phyloP scores from a whole-genome alignment of 495 filamentous ascomycete genomes.

The Podospora fimiseda region DNA sequence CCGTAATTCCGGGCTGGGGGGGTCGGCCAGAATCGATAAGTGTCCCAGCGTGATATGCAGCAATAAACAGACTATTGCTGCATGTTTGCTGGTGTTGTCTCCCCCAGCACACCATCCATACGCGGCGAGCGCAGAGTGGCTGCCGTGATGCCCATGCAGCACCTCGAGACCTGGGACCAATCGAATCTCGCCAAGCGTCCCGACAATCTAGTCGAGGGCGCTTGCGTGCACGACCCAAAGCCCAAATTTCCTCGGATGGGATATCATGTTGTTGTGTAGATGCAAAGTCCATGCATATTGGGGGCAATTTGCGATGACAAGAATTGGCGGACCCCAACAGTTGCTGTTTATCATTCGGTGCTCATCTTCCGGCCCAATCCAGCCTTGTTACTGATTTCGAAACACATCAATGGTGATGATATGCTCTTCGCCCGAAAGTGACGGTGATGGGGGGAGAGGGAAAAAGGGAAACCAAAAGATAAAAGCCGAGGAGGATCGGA shows the following conservation, averaged over 20 bases:
- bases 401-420: no score
- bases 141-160: background rate
- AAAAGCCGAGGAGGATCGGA: background rate
- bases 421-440: no score
- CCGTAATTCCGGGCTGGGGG: background rate
- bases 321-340: no score
- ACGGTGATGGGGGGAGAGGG: no score
- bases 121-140: background rate
- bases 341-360: no score
- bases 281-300: background rate
- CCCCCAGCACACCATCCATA: no score
- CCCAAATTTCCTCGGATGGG: background rate
- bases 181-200: background rate
- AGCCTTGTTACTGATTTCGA: no score
- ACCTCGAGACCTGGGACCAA: background rate
- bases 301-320: no score
- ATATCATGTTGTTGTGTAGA: background rate
- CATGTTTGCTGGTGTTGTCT: no score
- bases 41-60: background rate
- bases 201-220: background rate
- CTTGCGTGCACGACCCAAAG: background rate
- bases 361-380: no score
- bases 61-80: no score
- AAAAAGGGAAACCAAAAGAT: no score
- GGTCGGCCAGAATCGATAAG: background rate